These are phyloP conservation scores for Exophiala lecanii-corni DNA, from an alignment of 2,329 filamentous ascomycete genomes.

Conservation along the genomic window DNA sequence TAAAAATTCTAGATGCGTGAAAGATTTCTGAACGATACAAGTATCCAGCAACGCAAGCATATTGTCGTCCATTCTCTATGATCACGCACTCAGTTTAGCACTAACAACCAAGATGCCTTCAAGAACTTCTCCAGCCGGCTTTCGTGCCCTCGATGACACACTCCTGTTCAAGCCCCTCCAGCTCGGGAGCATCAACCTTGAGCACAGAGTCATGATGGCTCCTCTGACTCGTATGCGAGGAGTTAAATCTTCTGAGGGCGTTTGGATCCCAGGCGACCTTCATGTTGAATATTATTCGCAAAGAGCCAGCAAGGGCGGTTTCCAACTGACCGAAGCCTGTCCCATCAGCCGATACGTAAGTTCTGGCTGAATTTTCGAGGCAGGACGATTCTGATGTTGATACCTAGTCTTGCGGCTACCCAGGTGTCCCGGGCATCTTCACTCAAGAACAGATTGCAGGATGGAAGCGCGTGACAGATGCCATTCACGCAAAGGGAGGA, in stretches of 20 bases:
- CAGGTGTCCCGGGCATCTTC: slow-evolving; percentile 26
- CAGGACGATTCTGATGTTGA: slow-evolving; percentile 29
- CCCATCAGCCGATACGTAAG: slow-evolving; percentile 30
- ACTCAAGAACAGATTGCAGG: slow-evolving; percentile 40
- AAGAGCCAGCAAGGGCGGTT: slow-evolving; percentile 31
- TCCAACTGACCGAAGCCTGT: slow-evolving; percentile 34
- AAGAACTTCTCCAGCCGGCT: slow-evolving; percentile 14
- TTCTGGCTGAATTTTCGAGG: slow-evolving; percentile 22
- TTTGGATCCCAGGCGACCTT: slow-evolving; percentile 37
- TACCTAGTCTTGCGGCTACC: slow-evolving; percentile 31
- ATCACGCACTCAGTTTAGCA: no score
- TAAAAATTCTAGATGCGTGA: no score
- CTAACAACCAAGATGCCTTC: slow-evolving; percentile 19
- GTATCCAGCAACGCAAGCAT: no score
- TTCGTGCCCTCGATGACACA: slow-evolving; percentile 14
- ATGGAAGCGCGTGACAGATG: slow-evolving; percentile 50
- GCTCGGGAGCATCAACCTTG: slow-evolving; percentile 43
- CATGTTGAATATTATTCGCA: slow-evolving; percentile 37
- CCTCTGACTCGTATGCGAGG: slow-evolving; percentile 53
- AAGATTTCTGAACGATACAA: no score
- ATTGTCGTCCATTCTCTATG: no score
- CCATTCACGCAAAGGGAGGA: slow-evolving; percentile 48
- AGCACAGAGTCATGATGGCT: slow-evolving; percentile 50
- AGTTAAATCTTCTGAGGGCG: slow-evolving; percentile 30
- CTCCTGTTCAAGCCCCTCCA: slow-evolving; percentile 41